phyloP scores from a whole-genome alignment of 2,329 filamentous ascomycete species.

The Gremmenia infestans region DNA sequence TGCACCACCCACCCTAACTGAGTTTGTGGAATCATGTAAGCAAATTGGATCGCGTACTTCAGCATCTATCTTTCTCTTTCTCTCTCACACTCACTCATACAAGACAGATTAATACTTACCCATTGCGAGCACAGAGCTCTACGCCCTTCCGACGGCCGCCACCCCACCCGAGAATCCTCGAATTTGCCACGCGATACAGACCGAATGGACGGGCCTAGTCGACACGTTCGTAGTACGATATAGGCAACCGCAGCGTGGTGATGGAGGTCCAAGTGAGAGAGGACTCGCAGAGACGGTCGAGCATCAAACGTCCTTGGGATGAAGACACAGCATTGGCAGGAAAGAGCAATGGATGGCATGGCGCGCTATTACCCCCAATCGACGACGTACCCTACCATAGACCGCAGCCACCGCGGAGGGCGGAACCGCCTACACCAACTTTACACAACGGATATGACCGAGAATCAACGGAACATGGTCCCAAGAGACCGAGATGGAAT shows the following conservation, averaged over 20 bases:
- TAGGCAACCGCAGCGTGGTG: slow-evolving; percentile 23
- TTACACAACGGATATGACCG: slow-evolving; percentile 11
- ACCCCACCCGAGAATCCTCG: background rate
- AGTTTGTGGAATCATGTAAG: slow-evolving; percentile 21
- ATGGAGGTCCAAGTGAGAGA: slow-evolving; percentile 30
- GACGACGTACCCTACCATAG: slow-evolving; percentile 16
- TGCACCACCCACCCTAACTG: background rate
- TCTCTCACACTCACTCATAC: background rate
- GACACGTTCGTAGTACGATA: slow-evolving; percentile 20
- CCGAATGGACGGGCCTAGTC: slow-evolving; percentile 28
- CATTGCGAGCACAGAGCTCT: slow-evolving; percentile 8
- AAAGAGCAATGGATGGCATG: slow-evolving; percentile 16
- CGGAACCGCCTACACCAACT: slow-evolving; percentile 7
- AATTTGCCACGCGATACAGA: slow-evolving; percentile 25
- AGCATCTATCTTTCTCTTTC: background rate
- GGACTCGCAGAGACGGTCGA: slow-evolving; percentile 23
- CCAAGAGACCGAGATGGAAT: slow-evolving; percentile 20
- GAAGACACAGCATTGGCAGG: slow-evolving; percentile 15
- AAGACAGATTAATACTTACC: slow-evolving; percentile 5
- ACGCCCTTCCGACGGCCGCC: slow-evolving; percentile 1
- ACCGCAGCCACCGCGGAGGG: slow-evolving; percentile 6
- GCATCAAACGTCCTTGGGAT: slow-evolving; percentile 29
- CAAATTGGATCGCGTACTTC: slow-evolving; percentile 4
- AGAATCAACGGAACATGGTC: slow-evolving; percentile 13
- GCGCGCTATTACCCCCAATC: slow-evolving; percentile 24